Base-by-base conservation (phyloP, 768 basidiomycete genomes). In the Trametes maxima region DNA sequence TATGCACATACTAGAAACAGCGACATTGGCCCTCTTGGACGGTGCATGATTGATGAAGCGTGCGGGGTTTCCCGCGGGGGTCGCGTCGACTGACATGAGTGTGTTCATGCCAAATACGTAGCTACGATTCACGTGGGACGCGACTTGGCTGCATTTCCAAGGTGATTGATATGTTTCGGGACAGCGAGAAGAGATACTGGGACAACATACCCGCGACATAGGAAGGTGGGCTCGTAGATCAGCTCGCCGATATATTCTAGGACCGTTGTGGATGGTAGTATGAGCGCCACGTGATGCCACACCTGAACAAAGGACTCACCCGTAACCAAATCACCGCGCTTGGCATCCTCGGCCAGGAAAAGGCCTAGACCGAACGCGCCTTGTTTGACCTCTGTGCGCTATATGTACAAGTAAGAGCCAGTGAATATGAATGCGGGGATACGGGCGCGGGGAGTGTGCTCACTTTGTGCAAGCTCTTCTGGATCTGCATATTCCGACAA, bases 171-270 rank as follows among this genome's bases (percentile, higher is more conserved):
- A 21, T 28, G 5, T 6, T 14, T 3, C 4, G 7, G 11, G 19
- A 51, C n/a, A 11, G n/a, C n/a, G 8, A 3, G 17, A 1, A 22
- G 17, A 13, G 25, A 28, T 12, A n/a, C 3, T 1, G 13, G 35
- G 49, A 21, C 35, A 36, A 75, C 82, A 59, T 60, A 86, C 87
- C 78, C 78, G 67, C 87, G 79, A 39, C 80, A 82, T 6, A 75
- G 70, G 5, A 78, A 73, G 0, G 84, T 87, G 0, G 75, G 68
- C 25, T 81, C 78, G 49, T 73, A 80, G 3, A 86, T 79, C 19
- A 85, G 63, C 71, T 91, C 88, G 2, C 89, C 89, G 5, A 80
- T 70, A 60, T 91, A 90, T 73, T 90, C 90, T 90, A 47, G 13
- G 42, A 47, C 10, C 17, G 25, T 37, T 8, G 42, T 5, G 28